Conservation (phyloP, 2,329 filamentous ascomycete genomes). For the Ceratocystis harringtonii region DNA sequence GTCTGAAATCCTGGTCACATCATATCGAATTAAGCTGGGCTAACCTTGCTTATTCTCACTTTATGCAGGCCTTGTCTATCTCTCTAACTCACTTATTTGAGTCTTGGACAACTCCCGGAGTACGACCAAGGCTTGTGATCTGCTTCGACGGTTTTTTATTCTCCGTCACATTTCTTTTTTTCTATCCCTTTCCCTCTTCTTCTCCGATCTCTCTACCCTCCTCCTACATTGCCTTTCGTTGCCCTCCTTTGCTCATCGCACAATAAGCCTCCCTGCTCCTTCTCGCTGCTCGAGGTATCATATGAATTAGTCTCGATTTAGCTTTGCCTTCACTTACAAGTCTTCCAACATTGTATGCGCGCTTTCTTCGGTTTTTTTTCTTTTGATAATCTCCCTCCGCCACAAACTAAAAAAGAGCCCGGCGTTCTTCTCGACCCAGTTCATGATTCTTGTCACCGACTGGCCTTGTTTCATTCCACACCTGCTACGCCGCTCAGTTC, state of each 20-base stretch:
- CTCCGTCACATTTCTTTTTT: not conserved
- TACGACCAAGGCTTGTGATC: slow-evolving; percentile 13
- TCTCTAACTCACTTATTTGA: slow-evolving; percentile 8
- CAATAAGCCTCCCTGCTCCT: not conserved
- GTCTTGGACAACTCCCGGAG: slow-evolving; percentile 15
- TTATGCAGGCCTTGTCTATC: slow-evolving; percentile 3
- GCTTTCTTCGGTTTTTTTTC: not conserved
- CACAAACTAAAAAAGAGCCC: not conserved
- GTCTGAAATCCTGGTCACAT: slow-evolving; percentile 9
- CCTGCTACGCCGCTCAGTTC: not conserved
- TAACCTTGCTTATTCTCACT: slow-evolving; percentile 10
- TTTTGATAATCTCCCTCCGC: too few relatives aligned
- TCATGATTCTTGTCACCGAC: not conserved
- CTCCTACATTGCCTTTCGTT: not conserved
- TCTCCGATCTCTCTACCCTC: not conserved
- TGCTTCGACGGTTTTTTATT: slow-evolving; percentile 8
- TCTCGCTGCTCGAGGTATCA: not conserved
- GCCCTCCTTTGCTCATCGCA: not conserved
- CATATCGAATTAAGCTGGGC: not conserved
- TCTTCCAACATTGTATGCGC: not conserved
- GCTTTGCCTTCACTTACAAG: not conserved
- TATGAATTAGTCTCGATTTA: not conserved
- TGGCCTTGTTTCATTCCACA: slow-evolving; percentile 3
- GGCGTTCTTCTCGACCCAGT: not conserved
- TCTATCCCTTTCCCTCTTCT: not conserved